A percentile compares a stretch with the other conserved stretches of the same genome.
Evolutionary conservation across 371 early-diverging fungal genomes (phyloP).

Genomic region (Chytridium lagenaria): DNA sequence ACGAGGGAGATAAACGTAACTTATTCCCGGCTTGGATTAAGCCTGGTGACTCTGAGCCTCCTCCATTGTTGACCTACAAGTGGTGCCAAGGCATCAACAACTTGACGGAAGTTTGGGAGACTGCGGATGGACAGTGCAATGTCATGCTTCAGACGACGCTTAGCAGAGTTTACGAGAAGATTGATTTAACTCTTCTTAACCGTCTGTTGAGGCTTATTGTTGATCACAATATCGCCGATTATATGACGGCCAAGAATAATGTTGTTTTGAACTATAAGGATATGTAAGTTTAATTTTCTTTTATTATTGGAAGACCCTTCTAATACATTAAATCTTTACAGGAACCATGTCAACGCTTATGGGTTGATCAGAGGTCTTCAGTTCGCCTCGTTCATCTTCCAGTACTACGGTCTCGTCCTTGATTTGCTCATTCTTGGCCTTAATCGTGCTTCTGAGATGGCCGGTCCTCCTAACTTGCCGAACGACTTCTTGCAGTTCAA

Average conservation of each 20-base stretch:
- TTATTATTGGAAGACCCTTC: not conserved
- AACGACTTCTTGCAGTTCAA: conserved; percentile 97
- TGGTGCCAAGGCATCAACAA: conserved; percentile 99
- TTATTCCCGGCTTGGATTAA: conserved; percentile 98
- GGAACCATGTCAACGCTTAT: conserved; percentile 94
- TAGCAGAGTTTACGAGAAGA: conserved; percentile 93
- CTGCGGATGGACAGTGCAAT: conserved; percentile 87
- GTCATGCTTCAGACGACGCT: conserved; percentile 95
- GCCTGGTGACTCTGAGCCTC: conserved; percentile 96
- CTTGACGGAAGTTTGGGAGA: conserved; percentile 94
- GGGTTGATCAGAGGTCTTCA: conserved; percentile 98
- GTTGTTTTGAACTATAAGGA: conserved; percentile 98
- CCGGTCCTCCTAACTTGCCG: conserved; percentile 91
- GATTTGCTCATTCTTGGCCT: conserved; percentile 97
- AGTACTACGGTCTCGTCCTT: conserved; percentile 96
- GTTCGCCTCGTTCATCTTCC: conserved; percentile 97
- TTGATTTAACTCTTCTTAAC: conserved; percentile 96
- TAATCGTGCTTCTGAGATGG: conserved; percentile 95
- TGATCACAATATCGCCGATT: conserved; percentile 98
- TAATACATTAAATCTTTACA: not conserved
- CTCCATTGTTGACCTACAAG: conserved; percentile 95
- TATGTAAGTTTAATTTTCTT: conserved; percentile 59
- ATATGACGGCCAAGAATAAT: conserved; percentile 99
- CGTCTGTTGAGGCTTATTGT: conserved; percentile 93
- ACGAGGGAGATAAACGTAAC: conserved; percentile 90